Conservation (phyloP, 257 asterid genomes). For the Solanum dulcamara region DNA sequence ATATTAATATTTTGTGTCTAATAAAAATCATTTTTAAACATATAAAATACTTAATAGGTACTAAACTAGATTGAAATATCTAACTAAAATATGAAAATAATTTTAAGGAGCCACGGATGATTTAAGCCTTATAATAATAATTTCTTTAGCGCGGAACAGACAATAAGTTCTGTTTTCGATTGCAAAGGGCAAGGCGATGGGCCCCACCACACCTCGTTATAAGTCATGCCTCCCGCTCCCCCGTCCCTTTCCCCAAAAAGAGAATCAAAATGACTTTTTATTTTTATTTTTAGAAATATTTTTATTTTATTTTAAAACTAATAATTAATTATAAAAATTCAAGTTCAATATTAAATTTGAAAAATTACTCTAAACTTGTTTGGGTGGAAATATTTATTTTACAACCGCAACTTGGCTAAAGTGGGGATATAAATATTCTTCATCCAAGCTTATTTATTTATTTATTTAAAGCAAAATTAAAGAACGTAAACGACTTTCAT, state of each 20-base stretch:
- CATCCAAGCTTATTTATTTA: not conserved
- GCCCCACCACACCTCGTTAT: not conserved
- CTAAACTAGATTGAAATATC: too few species aligned
- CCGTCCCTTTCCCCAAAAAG: not conserved
- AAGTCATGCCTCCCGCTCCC: not conserved
- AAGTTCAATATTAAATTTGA: not conserved
- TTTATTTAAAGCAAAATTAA: too few species aligned
- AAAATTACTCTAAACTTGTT: not conserved
- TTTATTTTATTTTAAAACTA: too few species aligned
- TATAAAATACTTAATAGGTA: too few species aligned
- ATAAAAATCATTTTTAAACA: too few species aligned
- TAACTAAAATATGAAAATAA: too few species aligned
- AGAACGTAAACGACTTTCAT: too few species aligned
- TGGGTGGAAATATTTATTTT: not conserved
- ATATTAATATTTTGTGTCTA: too few species aligned
- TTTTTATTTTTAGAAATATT: too few species aligned
- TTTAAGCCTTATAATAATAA: too few species aligned
- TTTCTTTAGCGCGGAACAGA: not conserved
- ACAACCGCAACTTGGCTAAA: not conserved
- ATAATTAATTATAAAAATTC: too few species aligned
- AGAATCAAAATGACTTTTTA: not conserved
- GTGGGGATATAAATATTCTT: not conserved
- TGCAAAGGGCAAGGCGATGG: not conserved
- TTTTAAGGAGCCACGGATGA: too few species aligned
- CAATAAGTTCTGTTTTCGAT: not conserved